phyloP scores from a whole-genome alignment of 2,329 filamentous ascomycete species.

The Alternaria rosae region DNA sequence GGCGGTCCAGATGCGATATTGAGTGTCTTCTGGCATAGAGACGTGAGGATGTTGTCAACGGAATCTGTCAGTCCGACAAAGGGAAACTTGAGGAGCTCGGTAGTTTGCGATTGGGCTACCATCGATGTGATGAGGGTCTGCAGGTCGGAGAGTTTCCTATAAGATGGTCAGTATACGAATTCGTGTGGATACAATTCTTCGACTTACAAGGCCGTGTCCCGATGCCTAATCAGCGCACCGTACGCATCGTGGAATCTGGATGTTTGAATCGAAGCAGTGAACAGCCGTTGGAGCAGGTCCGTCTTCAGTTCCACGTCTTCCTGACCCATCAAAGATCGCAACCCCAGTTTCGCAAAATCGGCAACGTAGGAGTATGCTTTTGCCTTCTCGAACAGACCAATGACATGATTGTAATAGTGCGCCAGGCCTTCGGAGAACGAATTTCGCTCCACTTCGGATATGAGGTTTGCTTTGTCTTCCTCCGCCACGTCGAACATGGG shows the following conservation, averaged over 20 bases:
- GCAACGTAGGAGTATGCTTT: constrained; percentile 81
- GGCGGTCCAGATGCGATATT: constrained; percentile 69
- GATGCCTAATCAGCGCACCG: constrained; percentile 75
- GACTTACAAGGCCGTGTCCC: constrained; percentile 68
- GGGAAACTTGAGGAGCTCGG: constrained; percentile 71
- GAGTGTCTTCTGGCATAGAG: constrained; percentile 72
- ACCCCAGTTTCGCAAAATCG: constrained; percentile 79
- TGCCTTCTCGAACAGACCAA: constrained; percentile 79
- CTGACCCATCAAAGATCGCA: constrained; percentile 51
- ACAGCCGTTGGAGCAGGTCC: constrained; percentile 78
- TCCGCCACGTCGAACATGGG: constrained; percentile 46
- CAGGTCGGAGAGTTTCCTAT: constrained; percentile 71
- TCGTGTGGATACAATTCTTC: neutral
- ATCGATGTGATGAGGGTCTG: constrained; percentile 65
- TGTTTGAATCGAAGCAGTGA: constrained; percentile 80
- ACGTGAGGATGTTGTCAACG: constrained; percentile 79
- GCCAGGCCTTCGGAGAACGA: constrained; percentile 75
- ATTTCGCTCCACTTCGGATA: constrained; percentile 77
- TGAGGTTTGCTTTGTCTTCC: constrained; percentile 60
- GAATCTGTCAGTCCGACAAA: constrained; percentile 79
- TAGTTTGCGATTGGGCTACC: constrained; percentile 45
- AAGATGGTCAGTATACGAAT: constrained; percentile 20
- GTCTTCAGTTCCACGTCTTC: constrained; percentile 45
- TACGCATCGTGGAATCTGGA: constrained; percentile 85
- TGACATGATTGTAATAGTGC: constrained; percentile 86